phyloP scores from a whole-genome alignment of 768 basidiomycete genomes.

The Mycena albidolilacea region DNA sequence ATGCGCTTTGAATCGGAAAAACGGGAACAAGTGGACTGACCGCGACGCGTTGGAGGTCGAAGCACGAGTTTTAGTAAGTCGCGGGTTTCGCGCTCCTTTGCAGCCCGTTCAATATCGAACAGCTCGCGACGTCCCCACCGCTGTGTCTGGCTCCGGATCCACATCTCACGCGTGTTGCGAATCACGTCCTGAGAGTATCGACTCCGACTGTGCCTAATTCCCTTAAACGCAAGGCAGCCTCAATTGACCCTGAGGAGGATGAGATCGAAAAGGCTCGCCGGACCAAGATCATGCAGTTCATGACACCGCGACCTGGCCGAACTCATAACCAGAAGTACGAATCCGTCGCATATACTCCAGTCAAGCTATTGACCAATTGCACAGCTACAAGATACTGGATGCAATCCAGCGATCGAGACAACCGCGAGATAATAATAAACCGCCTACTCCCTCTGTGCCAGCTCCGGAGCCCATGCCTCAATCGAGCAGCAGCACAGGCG shows the following conservation, averaged over 20 bases:
- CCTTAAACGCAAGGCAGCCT: conserved; percentile 82
- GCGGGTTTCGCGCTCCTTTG: conserved; percentile 17
- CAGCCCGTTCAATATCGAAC: conserved; percentile 28
- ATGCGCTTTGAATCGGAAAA: conserved; percentile 74
- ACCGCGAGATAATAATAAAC: conserved; percentile 25
- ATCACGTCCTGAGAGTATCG: conserved; percentile 80
- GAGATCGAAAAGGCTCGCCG: conserved; percentile 82
- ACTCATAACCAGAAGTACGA: conserved; percentile 66
- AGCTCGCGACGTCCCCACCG: conserved; percentile 84
- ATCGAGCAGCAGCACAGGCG: conserved; percentile 5
- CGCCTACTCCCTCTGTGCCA: conserved; percentile 29
- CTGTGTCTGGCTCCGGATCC: conserved; percentile 87
- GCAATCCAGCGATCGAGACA: conserved; percentile 50
- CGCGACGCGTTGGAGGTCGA: conserved; percentile 81
- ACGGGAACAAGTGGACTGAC: conserved; percentile 76
- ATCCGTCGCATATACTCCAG: conserved; percentile 19
- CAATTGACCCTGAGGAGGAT: conserved; percentile 80
- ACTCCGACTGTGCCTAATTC: conserved; percentile 81
- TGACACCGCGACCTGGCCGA: conserved; percentile 73
- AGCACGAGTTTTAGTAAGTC: conserved; percentile 77
- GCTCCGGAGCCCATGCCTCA: conserved; percentile 16
- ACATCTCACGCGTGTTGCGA: conserved; percentile 81
- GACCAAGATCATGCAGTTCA: conserved; percentile 83
- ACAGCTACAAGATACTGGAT: conserved; percentile 74
- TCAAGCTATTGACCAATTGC: conserved; percentile 12